Conservation (phyloP, 345 rosid genomes). For the Clarkia xantiana region DNA sequence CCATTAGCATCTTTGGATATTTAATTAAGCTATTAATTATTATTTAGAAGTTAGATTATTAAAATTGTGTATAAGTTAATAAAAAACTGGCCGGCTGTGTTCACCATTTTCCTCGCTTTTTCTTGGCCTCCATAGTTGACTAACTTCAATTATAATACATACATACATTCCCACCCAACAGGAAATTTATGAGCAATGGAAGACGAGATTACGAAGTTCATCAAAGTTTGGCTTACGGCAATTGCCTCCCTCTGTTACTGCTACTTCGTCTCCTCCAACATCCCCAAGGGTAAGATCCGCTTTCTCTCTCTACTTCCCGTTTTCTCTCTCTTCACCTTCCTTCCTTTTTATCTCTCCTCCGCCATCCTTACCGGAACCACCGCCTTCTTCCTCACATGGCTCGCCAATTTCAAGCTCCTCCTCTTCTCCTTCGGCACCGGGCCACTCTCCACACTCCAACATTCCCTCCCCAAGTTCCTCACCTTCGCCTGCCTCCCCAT, state of each 20-base stretch:
- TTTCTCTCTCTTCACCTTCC: constrained; percentile 22
- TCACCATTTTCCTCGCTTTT: no score
- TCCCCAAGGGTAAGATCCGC: constrained; percentile 16
- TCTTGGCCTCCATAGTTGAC: no score
- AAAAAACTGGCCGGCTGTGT: no score
- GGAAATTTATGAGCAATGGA: no score
- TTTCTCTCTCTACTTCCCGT: constrained; percentile 28
- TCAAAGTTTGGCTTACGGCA: constrained; percentile 19
- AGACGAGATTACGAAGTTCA: constrained; percentile 11
- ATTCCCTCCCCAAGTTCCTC: constrained; percentile 29
- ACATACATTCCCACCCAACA: no score
- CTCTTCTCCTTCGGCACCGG: constrained; percentile 29
- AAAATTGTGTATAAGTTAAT: no score
- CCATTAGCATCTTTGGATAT: no score
- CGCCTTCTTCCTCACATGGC: constrained; percentile 25
- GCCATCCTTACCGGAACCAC: constrained; percentile 13
- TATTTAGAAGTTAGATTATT: no score
- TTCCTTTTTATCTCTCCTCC: constrained; percentile 18
- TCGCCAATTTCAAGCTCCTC: constrained; percentile 33
- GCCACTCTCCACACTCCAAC: constrained; percentile 15
- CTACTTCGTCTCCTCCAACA: constrained; percentile 14
- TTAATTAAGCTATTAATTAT: no score
- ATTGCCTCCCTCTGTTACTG: constrained; percentile 12
- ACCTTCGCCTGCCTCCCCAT: constrained; percentile 43
- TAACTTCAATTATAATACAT: no score